Base-by-base conservation (phyloP, 1,284 basidiomycete species). In the Chiua sp. region DNA sequence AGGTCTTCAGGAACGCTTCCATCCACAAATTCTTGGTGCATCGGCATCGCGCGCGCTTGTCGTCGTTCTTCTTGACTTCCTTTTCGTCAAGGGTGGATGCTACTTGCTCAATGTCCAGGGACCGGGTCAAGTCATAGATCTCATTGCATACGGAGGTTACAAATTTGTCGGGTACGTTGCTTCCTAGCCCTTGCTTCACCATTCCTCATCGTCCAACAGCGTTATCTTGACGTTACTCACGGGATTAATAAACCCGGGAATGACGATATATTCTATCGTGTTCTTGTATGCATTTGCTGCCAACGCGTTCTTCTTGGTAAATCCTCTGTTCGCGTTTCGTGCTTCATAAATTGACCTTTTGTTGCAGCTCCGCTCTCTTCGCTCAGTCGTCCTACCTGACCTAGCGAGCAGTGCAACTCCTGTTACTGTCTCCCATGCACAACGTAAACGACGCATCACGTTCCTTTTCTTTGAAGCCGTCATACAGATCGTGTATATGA, bases 251-350 rank as follows among this genome's bases (percentile, higher is more conserved):
- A 78, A 84, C 28, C 72, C 88, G 1, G 84, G 88, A 2, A 80
- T 82, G 30, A 81, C 90, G 23, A 69, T 94, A 46, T 94, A 91
- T 72, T 83, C 84, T 59, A 60, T 86, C 26, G 82, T 91, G 7
- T 98, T 98, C 73, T 63, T 92, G 50, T 98, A 98, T 77, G 85
- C 88, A 18, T 92, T 96, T 75, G 79, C 90, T 35, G 92, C 96
- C 22, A 97, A 96, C 63, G 94, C 91, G 0, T 97, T 98, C 78
- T 98, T 99, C 85, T 80, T 98, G 52, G 93, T 95, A 69, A 64
- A 90, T 83, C 23, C 1, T 26, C 28, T 15, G 18, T 32, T 47
- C 26, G 13, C 22, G 1, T 47, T 0, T 18, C 15, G 3, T 11
- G 7, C 47, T 23, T 4, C 18, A 18, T n/a, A 3, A 32, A 23